phyloP scores from a whole-genome alignment of 192 early-diverging fungal species.

The Umbelopsis vinacea region DNA sequence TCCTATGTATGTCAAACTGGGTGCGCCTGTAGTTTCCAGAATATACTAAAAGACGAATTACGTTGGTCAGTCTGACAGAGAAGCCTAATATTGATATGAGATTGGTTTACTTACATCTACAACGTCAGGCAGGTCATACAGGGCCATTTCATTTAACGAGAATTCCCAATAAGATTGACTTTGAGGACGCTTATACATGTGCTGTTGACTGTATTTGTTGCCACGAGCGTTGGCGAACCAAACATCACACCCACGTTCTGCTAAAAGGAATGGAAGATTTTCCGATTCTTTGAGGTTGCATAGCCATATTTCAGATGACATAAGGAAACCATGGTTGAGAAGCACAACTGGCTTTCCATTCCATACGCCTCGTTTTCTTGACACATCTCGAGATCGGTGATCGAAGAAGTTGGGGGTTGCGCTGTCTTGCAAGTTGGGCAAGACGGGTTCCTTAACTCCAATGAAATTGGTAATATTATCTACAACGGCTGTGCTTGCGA shows the following conservation, averaged over 20 bases:
- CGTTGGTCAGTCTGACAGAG: not conserved
- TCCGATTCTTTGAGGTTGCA: conserved; percentile 77
- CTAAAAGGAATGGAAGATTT: conserved; percentile 83
- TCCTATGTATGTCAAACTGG: conserved; percentile 91
- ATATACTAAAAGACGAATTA: conserved; percentile 64
- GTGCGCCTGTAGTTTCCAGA: conserved; percentile 76
- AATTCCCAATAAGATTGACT: conserved; percentile 91
- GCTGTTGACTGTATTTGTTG: conserved; percentile 93
- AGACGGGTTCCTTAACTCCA: not conserved
- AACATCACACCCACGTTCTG: conserved; percentile 91
- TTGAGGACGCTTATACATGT: conserved; percentile 65
- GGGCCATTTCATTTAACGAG: conserved; percentile 89
- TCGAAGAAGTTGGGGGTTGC: not conserved
- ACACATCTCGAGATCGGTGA: not conserved
- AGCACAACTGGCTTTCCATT: conserved; percentile 81
- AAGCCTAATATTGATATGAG: not conserved
- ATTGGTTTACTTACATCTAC: conserved; percentile 64
- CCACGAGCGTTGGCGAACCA: conserved; percentile 96
- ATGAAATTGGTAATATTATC: not conserved
- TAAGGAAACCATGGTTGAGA: conserved; percentile 94
- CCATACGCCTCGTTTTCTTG: not conserved
- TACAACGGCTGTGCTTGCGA: conserved; percentile 9
- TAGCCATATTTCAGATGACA: conserved; percentile 93
- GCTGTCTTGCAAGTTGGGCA: not conserved
- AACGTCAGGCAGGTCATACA: conserved; percentile 84